A percentile compares a stretch with the other conserved stretches of the same genome.
Evolutionary conservation across 768 basidiomycete species (phyloP).

Genomic region (Cystobasidium ongulense): DNA sequence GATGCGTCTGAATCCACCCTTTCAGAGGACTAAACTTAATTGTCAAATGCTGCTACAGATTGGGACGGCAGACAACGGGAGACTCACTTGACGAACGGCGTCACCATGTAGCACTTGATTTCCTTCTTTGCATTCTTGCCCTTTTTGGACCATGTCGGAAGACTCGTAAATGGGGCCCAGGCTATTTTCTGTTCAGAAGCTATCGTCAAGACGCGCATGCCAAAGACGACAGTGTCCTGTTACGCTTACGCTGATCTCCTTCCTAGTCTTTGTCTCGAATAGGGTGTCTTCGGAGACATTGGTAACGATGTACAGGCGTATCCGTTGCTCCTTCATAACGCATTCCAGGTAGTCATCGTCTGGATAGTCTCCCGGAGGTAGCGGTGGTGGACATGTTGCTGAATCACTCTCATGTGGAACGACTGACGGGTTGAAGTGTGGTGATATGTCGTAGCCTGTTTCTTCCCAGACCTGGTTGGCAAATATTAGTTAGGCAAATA

Average conservation of each 20-base stretch:
- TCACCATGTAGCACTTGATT: constrained; percentile 81
- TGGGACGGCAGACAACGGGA: not conserved
- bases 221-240: too few species aligned
- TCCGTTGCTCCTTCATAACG: constrained; percentile 78
- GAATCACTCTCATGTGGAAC: constrained; percentile 47
- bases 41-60: too few species aligned
- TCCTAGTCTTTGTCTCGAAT: constrained; percentile 88
- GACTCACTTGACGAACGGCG: constrained; percentile 68
- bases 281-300: constrained; percentile 76
- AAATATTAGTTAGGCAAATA: not conserved
- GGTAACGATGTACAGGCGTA: constrained; percentile 81
- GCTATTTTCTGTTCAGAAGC: constrained; percentile 66
- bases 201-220: not conserved
- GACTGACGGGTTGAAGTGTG: constrained; percentile 46
- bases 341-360: constrained; percentile 67
- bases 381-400: constrained; percentile 46
- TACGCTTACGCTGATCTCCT: constrained; percentile 70
- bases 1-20: constrained; percentile 40
- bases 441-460: constrained; percentile 71
- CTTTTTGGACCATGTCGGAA: constrained; percentile 75
- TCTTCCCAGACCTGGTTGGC: constrained; percentile 76
- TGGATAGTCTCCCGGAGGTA: constrained; percentile 42
- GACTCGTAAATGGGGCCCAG: constrained; percentile 81
- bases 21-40: constrained; percentile 40
- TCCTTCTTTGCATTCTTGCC: constrained; percentile 55